Conservation (phyloP, 441 rosid genomes). For the Macaranga tanarius region DNA sequence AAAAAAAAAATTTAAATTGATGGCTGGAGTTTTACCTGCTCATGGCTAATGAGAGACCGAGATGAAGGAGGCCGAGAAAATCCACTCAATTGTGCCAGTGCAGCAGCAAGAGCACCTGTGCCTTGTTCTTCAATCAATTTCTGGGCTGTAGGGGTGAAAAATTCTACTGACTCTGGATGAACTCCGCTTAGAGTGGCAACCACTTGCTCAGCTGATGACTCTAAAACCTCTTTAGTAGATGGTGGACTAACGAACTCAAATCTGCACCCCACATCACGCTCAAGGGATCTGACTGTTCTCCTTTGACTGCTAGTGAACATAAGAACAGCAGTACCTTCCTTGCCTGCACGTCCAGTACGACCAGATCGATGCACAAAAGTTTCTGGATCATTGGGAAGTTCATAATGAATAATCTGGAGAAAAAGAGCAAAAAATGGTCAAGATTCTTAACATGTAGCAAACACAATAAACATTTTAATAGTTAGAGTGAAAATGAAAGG, state of each 20-base stretch:
- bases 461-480: neutral
- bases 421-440: slow-evolving; percentile 21
- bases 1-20: neutral
- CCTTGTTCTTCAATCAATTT: slow-evolving; percentile 75
- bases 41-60: slow-evolving; percentile 89
- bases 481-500: neutral
- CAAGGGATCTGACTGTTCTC: slow-evolving; percentile 85
- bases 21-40: slow-evolving; percentile 51
- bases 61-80: slow-evolving; percentile 88
- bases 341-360: slow-evolving; percentile 97
- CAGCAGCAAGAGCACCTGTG: slow-evolving; percentile 88
- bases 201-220: slow-evolving; percentile 84
- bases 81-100: slow-evolving; percentile 92
- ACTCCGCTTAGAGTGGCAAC: slow-evolving; percentile 82
- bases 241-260: slow-evolving; percentile 92
- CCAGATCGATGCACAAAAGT: slow-evolving; percentile 99
- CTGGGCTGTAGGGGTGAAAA: slow-evolving; percentile 82
- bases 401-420: slow-evolving; percentile 85
- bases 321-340: slow-evolving; percentile 86
- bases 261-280: slow-evolving; percentile 95
- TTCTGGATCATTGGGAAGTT: slow-evolving; percentile 97
- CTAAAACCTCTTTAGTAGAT: slow-evolving; percentile 63
- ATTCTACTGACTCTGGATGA: slow-evolving; percentile 76
- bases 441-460: slow-evolving; percentile 20
- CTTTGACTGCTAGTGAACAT: slow-evolving; percentile 82